These are phyloP conservation scores for Tephrocybe sp. DNA, from an alignment of 768 basidiomycete genomes.

Conservation along the genomic window DNA sequence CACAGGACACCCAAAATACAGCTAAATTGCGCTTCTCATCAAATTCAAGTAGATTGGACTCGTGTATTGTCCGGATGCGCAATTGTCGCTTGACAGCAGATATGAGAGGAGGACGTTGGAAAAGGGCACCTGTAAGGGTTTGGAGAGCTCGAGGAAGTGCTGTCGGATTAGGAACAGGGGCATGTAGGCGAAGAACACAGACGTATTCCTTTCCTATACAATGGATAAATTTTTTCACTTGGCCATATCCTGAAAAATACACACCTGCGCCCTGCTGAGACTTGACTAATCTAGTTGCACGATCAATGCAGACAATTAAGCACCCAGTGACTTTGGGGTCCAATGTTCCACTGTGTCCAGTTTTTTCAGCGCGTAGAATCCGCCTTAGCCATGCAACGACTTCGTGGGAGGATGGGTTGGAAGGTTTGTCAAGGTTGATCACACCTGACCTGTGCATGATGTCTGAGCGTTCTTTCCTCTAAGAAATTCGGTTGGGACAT, in stretches of 20 bases:
- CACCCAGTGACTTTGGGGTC: constrained; percentile 99
- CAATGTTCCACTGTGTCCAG: constrained; percentile 96
- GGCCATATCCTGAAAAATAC: constrained; percentile 21
- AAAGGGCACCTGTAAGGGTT: constrained; percentile 95
- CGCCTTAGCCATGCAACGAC: constrained; percentile 98
- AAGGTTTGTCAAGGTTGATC: constrained; percentile 99
- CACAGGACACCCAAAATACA: constrained; percentile 98
- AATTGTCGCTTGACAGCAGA: constrained; percentile 98
- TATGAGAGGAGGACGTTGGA: constrained; percentile 98
- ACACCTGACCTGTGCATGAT: constrained; percentile 78
- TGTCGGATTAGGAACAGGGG: constrained; percentile 74
- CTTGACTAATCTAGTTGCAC: constrained; percentile 95
- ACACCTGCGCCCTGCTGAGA: constrained; percentile 96
- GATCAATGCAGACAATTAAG: constrained; percentile 98
- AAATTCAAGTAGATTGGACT: constrained; percentile 93
- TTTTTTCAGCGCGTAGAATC: constrained; percentile 97
- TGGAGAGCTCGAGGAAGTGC: constrained; percentile 91
- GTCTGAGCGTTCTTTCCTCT: neutral
- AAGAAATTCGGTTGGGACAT: constrained; percentile 15
- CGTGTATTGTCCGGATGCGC: constrained; percentile 95
- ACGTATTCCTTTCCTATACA: constrained; percentile 96
- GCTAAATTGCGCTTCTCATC: constrained; percentile 96
- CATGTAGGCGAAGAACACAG: constrained; percentile 91
- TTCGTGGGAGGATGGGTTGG: constrained; percentile 98
- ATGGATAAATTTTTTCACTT: constrained; percentile 2